Evolutionary conservation across 1,284 basidiomycete species (phyloP).

Genomic region (Ceratobasidium papillatum): DNA sequence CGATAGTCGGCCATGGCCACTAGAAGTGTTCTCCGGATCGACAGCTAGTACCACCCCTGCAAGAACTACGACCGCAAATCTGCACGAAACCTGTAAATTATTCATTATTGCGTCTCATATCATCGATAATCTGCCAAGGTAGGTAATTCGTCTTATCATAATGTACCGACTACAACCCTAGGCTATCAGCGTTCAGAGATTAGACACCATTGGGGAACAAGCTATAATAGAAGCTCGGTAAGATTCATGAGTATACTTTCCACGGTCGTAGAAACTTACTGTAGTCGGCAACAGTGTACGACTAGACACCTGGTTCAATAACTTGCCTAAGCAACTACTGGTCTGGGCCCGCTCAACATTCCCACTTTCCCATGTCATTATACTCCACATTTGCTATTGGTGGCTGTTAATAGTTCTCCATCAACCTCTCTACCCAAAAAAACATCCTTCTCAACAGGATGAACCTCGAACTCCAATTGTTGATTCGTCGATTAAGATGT

Average conservation of each 20-base stretch:
- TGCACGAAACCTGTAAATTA: constrained; percentile 63
- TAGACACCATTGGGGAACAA: background rate
- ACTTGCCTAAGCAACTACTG: constrained; percentile 58
- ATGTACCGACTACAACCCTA: background rate
- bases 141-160: background rate
- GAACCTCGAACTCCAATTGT: constrained; percentile 57
- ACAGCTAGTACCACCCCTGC: background rate
- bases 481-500: constrained; percentile 52
- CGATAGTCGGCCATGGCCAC: constrained; percentile 16
- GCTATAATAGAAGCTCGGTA: constrained; percentile 9
- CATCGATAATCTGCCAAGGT: constrained; percentile 66
- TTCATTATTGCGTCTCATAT: constrained; percentile 64
- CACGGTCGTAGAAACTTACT: background rate
- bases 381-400: constrained; percentile 69
- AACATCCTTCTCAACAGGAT: constrained; percentile 50
- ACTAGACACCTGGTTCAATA: constrained; percentile 68
- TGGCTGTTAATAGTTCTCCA: constrained; percentile 72
- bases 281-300: constrained; percentile 57
- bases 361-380: constrained; percentile 67
- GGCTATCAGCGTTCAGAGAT: background rate
- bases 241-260: background rate
- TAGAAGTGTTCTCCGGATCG: background rate
- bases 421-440: constrained; percentile 67
- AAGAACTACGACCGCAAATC: constrained; percentile 58
- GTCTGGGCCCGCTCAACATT: constrained; percentile 61